Conservation (phyloP, 1,139 yeast genomes). For the Zygosaccharomyces sapae region DNA sequence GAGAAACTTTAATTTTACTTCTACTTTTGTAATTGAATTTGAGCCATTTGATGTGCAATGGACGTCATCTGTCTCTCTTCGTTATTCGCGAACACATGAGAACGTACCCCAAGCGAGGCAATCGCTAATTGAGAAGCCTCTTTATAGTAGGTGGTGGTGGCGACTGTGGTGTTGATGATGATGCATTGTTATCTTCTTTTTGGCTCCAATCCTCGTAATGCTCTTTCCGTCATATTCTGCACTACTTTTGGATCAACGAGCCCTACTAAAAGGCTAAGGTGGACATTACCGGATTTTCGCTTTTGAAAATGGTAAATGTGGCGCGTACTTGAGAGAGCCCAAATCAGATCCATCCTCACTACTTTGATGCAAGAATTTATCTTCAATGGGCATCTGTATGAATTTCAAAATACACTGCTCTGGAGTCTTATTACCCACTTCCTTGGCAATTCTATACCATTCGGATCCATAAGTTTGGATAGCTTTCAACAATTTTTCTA, state of each 20-base stretch:
- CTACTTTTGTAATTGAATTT: slow-evolving; percentile 70
- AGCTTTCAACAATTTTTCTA: slow-evolving; percentile 56
- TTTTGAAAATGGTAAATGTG: slow-evolving; percentile 79
- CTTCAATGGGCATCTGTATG: slow-evolving; percentile 78
- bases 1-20: slow-evolving; percentile 67
- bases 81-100: slow-evolving; percentile 75
- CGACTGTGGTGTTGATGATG: background rate
- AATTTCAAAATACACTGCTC: slow-evolving; percentile 80
- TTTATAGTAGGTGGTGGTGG: slow-evolving; percentile 28
- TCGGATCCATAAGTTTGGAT: slow-evolving; percentile 56
- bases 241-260: slow-evolving; percentile 85
- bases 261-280: slow-evolving; percentile 80
- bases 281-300: slow-evolving; percentile 89
- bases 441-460: slow-evolving; percentile 71
- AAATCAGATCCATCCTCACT: slow-evolving; percentile 34
- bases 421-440: slow-evolving; percentile 64
- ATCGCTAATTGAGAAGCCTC: slow-evolving; percentile 56
- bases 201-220: slow-evolving; percentile 44
- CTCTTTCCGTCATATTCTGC: slow-evolving; percentile 70
- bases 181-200: slow-evolving; percentile 7
- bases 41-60: slow-evolving; percentile 55
- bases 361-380: slow-evolving; percentile 49
- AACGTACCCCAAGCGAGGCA: slow-evolving; percentile 72
- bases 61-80: slow-evolving; percentile 78
- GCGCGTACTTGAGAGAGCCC: slow-evolving; percentile 78